Evolutionary conservation across 495 filamentous ascomycete genomes (phyloP).

Genomic region (Alectoria sarmentosa): DNA sequence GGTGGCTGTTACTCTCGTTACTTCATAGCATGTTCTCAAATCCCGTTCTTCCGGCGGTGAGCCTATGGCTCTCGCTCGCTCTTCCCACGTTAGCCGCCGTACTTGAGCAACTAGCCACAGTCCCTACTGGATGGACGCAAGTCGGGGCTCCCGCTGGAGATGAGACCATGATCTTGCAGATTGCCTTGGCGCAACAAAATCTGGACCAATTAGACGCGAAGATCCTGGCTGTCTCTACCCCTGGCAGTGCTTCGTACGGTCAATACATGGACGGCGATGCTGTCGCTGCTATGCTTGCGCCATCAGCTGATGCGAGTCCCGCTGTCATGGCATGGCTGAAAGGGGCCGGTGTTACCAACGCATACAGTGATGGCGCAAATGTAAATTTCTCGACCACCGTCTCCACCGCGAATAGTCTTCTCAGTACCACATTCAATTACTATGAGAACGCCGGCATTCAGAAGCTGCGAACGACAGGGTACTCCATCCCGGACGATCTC

Average conservation of each 20-base stretch:
- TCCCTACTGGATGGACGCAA: slow-evolving; percentile 27
- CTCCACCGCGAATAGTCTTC: slow-evolving; percentile 44
- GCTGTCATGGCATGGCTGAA: slow-evolving; percentile 45
- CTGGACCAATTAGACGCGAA: slow-evolving; percentile 50
- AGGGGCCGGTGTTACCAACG: slow-evolving; percentile 37
- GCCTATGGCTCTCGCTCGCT: slow-evolving; percentile 1
- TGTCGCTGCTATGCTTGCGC: slow-evolving; percentile 43
- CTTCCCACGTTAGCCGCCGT: background rate
- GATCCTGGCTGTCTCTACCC: slow-evolving; percentile 56
- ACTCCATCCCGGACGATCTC: slow-evolving; percentile 50
- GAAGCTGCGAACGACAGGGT: slow-evolving; percentile 48
- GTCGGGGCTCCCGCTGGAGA: slow-evolving; percentile 31
- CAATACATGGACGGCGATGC: slow-evolving; percentile 55
- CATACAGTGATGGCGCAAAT: slow-evolving; percentile 46
- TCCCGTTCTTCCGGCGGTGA: background rate
- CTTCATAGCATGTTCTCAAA: background rate
- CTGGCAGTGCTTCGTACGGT: slow-evolving; percentile 54
- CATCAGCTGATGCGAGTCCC: slow-evolving; percentile 36
- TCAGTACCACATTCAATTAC: slow-evolving; percentile 48
- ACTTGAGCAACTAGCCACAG: slow-evolving; percentile 17
- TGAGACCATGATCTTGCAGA: slow-evolving; percentile 42
- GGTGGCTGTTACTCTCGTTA: background rate
- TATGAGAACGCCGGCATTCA: slow-evolving; percentile 35
- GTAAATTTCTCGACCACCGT: slow-evolving; percentile 47
- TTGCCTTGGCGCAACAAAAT: slow-evolving; percentile 48